Base-by-base conservation (phyloP, 345 rosid species). In the Eucalyptus brandiana region DNA sequence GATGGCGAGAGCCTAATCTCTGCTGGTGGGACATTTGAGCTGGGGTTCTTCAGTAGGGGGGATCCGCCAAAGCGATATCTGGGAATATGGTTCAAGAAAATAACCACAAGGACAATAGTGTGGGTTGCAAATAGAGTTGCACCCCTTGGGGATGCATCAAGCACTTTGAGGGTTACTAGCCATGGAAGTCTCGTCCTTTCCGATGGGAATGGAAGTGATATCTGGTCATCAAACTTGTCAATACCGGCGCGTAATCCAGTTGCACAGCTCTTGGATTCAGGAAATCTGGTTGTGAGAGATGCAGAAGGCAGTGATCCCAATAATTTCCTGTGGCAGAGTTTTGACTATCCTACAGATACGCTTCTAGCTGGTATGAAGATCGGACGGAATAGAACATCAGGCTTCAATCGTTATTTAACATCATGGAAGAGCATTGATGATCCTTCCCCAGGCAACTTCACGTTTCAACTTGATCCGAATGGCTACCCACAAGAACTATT, bases 271-370 rank as follows among this genome's bases (percentile, higher is more conserved):
- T 47, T 95, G 86, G 93, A 93, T 23, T 69, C 95, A 18, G 96
- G 95, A 37, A 94, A 94, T 87, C 89, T 94, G 4, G 91, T 94
- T 18, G 81, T 94, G 13, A 90, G 65, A 87, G 94, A 92, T 12
- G 91, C 37, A 7, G 83, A 40, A 47, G 48, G 50, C 11, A 87
- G 72, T 15, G 50, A 65, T 30, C 87, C 26, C 48, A 58, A 26
- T 58, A 58, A 8, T 24, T 24, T 58, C 28, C 44, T 94, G 34
- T 95, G 96, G 96, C 95, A 95, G 90, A 94, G 96, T 87, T 95
- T 94, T 80, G 96, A 95, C 90, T 83, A 93, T 60, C 94, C 93
- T 3, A 58, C 91, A 21, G 92, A 94, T 60, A 93, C 93, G 3
- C 42, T 94, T 34, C 89, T 94, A 50, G 92, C 95, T 3, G 95